phyloP scores from a whole-genome alignment of 352 stramenopile species.

The Globisporangium spiculum region DNA sequence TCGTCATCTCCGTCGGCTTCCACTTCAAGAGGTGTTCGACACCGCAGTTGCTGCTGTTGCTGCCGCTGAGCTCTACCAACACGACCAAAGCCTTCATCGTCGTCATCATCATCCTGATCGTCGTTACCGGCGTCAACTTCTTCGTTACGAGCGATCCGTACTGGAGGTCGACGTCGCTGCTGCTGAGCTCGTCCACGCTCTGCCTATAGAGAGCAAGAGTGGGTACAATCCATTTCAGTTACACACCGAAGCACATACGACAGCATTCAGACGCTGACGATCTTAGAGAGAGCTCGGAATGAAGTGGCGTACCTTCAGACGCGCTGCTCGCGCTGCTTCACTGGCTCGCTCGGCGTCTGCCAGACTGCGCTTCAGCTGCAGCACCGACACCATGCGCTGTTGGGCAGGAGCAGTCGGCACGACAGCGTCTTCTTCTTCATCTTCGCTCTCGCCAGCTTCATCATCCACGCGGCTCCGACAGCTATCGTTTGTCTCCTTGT shows the following conservation, averaged over 20 bases:
- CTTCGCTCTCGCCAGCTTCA: conserved; percentile 3
- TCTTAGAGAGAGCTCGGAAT: neutral
- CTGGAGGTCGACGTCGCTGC: neutral
- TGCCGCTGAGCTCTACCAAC: neutral
- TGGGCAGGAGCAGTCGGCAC: conserved; percentile 13
- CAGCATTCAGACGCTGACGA: neutral
- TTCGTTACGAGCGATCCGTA: neutral
- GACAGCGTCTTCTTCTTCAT: conserved; percentile 8
- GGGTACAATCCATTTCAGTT: neutral
- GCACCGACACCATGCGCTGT: conserved; percentile 26
- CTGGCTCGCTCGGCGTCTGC: conserved; percentile 40
- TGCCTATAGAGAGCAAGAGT: neutral
- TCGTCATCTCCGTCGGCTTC: conserved; percentile 21
- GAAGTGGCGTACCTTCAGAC: conserved; percentile 26
- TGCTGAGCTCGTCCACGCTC: conserved; percentile 1
- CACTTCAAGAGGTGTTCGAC: conserved; percentile 4
- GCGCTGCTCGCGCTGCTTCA: conserved; percentile 30
- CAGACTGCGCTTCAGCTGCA: conserved; percentile 40
- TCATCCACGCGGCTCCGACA: neutral
- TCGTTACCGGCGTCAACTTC: neutral
- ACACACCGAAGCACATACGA: neutral
- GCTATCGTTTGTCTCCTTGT: neutral
- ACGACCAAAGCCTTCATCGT: neutral
- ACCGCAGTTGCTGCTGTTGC: neutral
- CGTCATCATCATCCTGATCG: conserved; percentile 17